phyloP scores from a whole-genome alignment of 768 basidiomycete genomes.

The Daedaleopsis nitida region DNA sequence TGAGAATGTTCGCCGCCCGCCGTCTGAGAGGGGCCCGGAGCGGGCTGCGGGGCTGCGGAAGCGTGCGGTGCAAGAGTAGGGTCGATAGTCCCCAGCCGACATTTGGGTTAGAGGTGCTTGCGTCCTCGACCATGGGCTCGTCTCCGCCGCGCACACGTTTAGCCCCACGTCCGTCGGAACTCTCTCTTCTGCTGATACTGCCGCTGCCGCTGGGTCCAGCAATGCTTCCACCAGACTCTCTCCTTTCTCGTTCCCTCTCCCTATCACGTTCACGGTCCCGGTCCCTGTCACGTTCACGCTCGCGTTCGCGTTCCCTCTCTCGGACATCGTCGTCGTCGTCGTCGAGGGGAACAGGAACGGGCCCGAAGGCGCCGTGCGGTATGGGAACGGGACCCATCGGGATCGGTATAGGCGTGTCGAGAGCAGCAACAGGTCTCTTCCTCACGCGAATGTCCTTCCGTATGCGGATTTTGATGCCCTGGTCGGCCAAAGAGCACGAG shows the following conservation, averaged over 20 bases:
- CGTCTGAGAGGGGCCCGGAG: slow-evolving; percentile 7
- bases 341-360: slow-evolving; percentile 23
- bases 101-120: slow-evolving; percentile 14
- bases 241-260: slow-evolving; percentile 22
- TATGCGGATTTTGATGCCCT: slow-evolving; percentile 94
- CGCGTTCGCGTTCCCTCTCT: slow-evolving; percentile 19
- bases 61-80: slow-evolving; percentile 29
- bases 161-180: slow-evolving; percentile 24
- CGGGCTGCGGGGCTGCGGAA: slow-evolving; percentile 8
- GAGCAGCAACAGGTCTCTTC: slow-evolving; percentile 56
- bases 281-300: slow-evolving; percentile 19
- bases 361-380: slow-evolving; percentile 20
- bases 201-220: slow-evolving; percentile 11
- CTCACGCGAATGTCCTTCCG: slow-evolving; percentile 88
- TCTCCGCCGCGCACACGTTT: slow-evolving; percentile 26
- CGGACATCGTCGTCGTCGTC: slow-evolving; percentile 24
- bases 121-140: slow-evolving; percentile 30
- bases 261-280: slow-evolving; percentile 12
- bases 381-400: slow-evolving; percentile 25
- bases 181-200: slow-evolving; percentile 18
- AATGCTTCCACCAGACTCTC: slow-evolving; percentile 15
- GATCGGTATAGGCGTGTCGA: slow-evolving; percentile 24
- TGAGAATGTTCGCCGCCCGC: slow-evolving; percentile 16
- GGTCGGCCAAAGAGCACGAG: slow-evolving; percentile 90
- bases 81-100: slow-evolving; percentile 29